Evolutionary conservation across 1,139 yeast species (phyloP), one percentile per base, ranked within the genome.

Genomic region (Cylindricascospora bacillispora): DNA sequence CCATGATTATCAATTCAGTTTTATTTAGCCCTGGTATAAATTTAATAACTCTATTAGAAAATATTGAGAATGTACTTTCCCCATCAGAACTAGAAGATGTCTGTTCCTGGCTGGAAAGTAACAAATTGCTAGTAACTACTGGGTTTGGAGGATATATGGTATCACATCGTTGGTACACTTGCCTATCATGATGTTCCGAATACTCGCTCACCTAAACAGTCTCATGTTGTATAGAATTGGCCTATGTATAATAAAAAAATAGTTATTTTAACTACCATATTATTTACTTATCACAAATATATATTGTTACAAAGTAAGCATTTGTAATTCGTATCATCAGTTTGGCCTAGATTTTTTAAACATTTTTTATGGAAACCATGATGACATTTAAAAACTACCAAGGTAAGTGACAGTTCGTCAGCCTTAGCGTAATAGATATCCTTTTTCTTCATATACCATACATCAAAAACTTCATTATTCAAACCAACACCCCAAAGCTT

Each of bases 301-400:
- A n/a, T n/a, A n/a, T n/a, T n/a, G n/a, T n/a, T n/a, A n/a, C 54
- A 49, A 6, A 34, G 28, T 12, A 49, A 33, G 31, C 54, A 51
- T 7, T 22, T 12, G 27, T 35, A 47, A 18, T 7, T 7, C 21
- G 21, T 7, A 7, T 33, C 24, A 13, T 36, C 39, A 2, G 28
- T 33, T 37, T 57, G 60, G 5, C 72, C 70, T 37, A 70, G 49
- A 33, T 61, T 60, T 28, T 52, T 49, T 19, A 81, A 56, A 45
- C 94, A 82, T 13, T 57, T 57, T 13, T 57, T 45, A 48, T 83
- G 94, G 47, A 77, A 82, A 1, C 76, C 73, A 53, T 83, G 94
- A 3, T 60, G 59, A 43, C 79, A 72, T 29, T 59, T 59, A 44
- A 72, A 73, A 6, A 68, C 59, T 4, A 67, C 59, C 10, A 71